These are phyloP conservation scores for Thielaviopsis euricoi DNA, from an alignment of 2,329 filamentous ascomycete species.

Conservation along the genomic window DNA sequence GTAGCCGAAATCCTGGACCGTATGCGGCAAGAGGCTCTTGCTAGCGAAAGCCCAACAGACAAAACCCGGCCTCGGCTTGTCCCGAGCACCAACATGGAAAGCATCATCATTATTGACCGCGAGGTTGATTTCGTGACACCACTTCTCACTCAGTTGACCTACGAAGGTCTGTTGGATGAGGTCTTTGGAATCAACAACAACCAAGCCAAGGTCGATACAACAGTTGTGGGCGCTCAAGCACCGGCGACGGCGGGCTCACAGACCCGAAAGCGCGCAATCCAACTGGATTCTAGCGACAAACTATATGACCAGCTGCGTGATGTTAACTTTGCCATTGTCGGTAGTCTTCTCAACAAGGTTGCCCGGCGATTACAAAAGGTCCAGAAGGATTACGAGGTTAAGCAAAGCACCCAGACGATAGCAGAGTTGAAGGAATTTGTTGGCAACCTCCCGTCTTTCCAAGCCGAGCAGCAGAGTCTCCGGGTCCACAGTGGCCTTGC, in stretches of 20 bases:
- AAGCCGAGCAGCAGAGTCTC: slow-evolving; percentile 84
- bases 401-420: slow-evolving; percentile 73
- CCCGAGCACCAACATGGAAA: slow-evolving; percentile 78
- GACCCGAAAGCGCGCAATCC: slow-evolving; percentile 68
- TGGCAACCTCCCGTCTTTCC: slow-evolving; percentile 78
- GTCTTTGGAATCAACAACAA: slow-evolving; percentile 84
- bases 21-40: slow-evolving; percentile 78
- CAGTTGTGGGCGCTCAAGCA: slow-evolving; percentile 57
- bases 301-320: slow-evolving; percentile 79
- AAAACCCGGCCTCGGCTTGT: slow-evolving; percentile 49
- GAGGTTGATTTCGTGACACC: slow-evolving; percentile 88
- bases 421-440: slow-evolving; percentile 90
- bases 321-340: slow-evolving; percentile 89
- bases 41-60: slow-evolving; percentile 57
- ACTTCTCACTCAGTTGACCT: slow-evolving; percentile 85
- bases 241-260: slow-evolving; percentile 40
- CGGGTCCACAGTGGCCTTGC: slow-evolving; percentile 82
- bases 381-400: slow-evolving; percentile 76
- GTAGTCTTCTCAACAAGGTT: slow-evolving; percentile 73
- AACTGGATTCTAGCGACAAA: slow-evolving; percentile 76
- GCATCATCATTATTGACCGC: slow-evolving; percentile 84
- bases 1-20: slow-evolving; percentile 74
- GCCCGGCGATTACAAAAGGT: slow-evolving; percentile 72
- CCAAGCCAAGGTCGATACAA: slow-evolving; percentile 81
- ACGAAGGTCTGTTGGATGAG: slow-evolving; percentile 91